Base-by-base conservation (phyloP, 306 rosid genomes). In the Biancaea sappan region DNA sequence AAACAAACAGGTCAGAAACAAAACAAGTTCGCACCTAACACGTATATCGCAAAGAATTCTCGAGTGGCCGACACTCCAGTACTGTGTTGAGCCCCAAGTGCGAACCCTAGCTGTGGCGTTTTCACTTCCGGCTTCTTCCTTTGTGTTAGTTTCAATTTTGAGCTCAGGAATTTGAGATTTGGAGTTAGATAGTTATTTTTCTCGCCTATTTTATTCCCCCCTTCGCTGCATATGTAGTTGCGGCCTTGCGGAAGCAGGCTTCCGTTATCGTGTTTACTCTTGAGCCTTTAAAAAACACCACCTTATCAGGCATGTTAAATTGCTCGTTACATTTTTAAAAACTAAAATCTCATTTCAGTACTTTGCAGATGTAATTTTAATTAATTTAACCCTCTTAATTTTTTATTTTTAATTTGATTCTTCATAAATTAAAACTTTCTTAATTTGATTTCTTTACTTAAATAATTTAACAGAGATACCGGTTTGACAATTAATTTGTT, bases 41-140 rank as follows among this genome's bases (percentile, higher is more conserved):
- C 16, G 16, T 43, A 13, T 44, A 44, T 44, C 18, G 50, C 18
- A 15, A 15, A 44, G 50, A 44, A 11, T 12, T 15, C 50, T 44
- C 1, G 3, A 44, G 43, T 60, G 18, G 44, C 24, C 25, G 72
- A 66, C 26, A 66, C 40, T 44, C 10, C 21, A 34, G 40, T 13
- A 52, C 61, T 7, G 48, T 14, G 18, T 10, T 15, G 62, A 5
- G 28, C 5, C 62, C 32, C 11, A 15, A 15, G 16, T 66, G 16
- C 46, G 34, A 69, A 69, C 74, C 74, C 74, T 69, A 69, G 58
- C 34, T 50, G 32, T 24, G 14, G 47, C 21, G 34, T 29, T 51
- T 18, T 31, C 34, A 48, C 14, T 69, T 50, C 47, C n/a, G 43
- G 31, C 74, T 51, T 32, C 60, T 51, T 69, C 44, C 19, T 15